phyloP scores from a whole-genome alignment of 768 basidiomycete genomes.

The Tephrocybe rancida region DNA sequence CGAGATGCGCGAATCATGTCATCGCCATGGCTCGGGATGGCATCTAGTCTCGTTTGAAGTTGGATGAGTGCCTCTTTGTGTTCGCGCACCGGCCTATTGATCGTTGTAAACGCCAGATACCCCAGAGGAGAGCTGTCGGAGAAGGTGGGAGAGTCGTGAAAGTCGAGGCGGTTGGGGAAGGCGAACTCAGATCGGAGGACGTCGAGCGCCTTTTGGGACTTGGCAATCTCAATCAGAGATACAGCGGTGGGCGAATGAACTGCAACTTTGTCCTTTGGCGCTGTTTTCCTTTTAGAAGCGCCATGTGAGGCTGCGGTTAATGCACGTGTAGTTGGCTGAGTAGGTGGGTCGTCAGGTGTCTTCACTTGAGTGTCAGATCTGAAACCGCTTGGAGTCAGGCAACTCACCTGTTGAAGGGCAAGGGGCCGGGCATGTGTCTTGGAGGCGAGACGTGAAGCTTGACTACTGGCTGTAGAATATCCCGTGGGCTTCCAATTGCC shows the following conservation, averaged over 20 bases:
- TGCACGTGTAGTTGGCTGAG: not conserved
- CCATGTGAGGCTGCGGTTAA: not conserved
- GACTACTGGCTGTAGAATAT: constrained; percentile 7
- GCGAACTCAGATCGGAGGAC: not conserved
- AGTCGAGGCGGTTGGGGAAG: constrained; percentile 6
- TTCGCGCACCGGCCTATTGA: constrained; percentile 3
- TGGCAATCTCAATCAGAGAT: not conserved
- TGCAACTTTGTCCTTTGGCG: not conserved
- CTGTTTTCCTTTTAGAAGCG: not conserved
- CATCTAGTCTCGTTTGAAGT: constrained; percentile 5
- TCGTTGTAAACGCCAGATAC: not conserved
- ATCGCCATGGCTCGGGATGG: not conserved
- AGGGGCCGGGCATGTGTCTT: not conserved
- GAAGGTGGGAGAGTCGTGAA: not conserved
- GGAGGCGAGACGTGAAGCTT: constrained; percentile 8
- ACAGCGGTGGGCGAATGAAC: not conserved
- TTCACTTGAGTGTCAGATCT: not conserved
- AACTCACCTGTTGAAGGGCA: not conserved
- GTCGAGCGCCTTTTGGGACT: not conserved
- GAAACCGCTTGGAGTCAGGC: not conserved
- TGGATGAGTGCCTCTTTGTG: constrained; percentile 6
- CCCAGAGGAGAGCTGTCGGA: constrained; percentile 9
- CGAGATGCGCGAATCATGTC: not conserved
- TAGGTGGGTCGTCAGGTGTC: not conserved
- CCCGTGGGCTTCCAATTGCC: constrained; percentile 8